Base-by-base conservation (phyloP, 805 yeast species). In the Kodamaea fukazawae region DNA sequence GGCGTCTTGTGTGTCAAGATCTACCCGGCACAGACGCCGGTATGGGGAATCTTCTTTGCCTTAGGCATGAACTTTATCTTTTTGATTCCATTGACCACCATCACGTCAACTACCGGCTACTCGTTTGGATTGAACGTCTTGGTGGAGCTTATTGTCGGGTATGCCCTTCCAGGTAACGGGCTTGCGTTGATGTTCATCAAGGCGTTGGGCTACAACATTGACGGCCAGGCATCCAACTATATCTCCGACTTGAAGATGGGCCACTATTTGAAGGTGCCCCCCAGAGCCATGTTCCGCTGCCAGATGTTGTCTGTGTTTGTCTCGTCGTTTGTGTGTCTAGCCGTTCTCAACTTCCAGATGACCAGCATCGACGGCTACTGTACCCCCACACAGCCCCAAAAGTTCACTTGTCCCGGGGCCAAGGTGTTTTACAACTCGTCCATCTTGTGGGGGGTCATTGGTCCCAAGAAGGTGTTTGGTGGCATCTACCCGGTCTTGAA, bases 241-340 rank as follows among this genome's bases (percentile, higher is more conserved):
- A 63, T 76, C 23, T 63, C 70, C 7, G 83, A 79, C 49, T 74
- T 76, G 69, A 82, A 82, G 50, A 55, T 78, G 55, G 86, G 78
- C 1, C 86, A 82, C 45, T 83, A 83, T 51, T 57, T 79, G 52
- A 80, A 79, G 48, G 63, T 83, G 15, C 78, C 84, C 0, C 88
- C 87, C 2, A 66, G 79, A 42, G 67, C 79, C 0, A 62, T 81
- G 46, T 80, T 83, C 61, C 58, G 70, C 55, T 46, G 47, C 22
- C 67, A 61, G 48, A 49, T 60, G 36, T 18, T 51, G 8, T 49
- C 60, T 3, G 51, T 49, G 2, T 36, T 51, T 12, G 34, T 59
- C 28, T 31, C 50, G 15, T 47, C 59, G 3, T 53, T 59, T 20
- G 38, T 58, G 25, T 44, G 50, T 13, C 42, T 58, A 25, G 64